phyloP scores from a whole-genome alignment of 208 protist species.

The Trypanosoma platydactyli region DNA sequence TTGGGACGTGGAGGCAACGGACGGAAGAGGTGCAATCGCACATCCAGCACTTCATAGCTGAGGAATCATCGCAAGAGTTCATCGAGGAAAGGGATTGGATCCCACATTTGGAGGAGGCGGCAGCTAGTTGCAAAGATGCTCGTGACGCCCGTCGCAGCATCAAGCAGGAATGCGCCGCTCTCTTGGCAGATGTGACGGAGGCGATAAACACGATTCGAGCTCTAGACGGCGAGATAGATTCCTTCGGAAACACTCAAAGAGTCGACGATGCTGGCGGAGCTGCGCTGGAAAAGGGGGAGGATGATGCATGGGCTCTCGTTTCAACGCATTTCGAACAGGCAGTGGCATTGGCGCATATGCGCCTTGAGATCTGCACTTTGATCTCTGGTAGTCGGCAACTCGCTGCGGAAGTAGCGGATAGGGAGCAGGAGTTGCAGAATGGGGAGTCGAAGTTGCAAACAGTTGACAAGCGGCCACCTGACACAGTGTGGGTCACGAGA shows the following conservation, averaged over 20 bases:
- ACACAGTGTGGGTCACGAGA: constrained; percentile 49
- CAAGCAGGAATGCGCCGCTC: neutral
- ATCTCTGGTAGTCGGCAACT: constrained; percentile 16
- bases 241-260: neutral
- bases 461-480: constrained; percentile 43
- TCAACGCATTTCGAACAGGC: constrained; percentile 1
- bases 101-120: constrained; percentile 2
- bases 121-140: neutral
- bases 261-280: neutral
- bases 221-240: constrained; percentile 1
- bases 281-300: neutral
- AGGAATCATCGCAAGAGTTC: neutral
- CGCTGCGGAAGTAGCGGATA: neutral
- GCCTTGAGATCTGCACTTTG: constrained; percentile 13
- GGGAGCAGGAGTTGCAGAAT: constrained; percentile 2
- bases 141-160: neutral
- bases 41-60: constrained; percentile 1
- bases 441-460: constrained; percentile 22
- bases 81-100: neutral
- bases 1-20: constrained; percentile 20
- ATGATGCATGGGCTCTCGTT: constrained; percentile 14
- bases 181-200: neutral
- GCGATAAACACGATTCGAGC: neutral
- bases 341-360: constrained; percentile 32
- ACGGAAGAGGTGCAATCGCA: neutral